Percentiles rank a stretch among this genome's conserved stretches.
phyloP scores from a whole-genome alignment of 2,329 filamentous ascomycete species.

The Aureobasidium melanogenum region DNA sequence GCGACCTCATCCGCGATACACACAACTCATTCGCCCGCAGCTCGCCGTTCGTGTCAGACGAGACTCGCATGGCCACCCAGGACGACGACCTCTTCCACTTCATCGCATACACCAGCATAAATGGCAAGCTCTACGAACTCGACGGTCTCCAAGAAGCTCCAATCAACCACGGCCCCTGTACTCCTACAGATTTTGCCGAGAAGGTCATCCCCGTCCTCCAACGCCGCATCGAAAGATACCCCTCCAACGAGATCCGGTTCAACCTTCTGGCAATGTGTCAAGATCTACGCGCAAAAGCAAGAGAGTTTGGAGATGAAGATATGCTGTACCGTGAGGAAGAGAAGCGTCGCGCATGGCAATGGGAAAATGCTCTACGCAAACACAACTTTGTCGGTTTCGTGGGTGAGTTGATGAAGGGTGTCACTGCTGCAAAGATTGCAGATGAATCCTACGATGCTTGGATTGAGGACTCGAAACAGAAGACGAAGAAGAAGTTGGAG shows the following conservation, averaged over 20 bases:
- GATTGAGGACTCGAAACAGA: conserved; percentile 58
- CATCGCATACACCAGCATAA: conserved; percentile 81
- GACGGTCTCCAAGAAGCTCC: conserved; percentile 90
- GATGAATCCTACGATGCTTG: conserved; percentile 60
- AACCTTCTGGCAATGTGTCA: conserved; percentile 89
- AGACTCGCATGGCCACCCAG: conserved; percentile 58
- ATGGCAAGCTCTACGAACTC: conserved; percentile 79
- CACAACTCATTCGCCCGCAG: conserved; percentile 87
- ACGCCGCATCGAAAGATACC: conserved; percentile 75
- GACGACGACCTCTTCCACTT: conserved; percentile 95
- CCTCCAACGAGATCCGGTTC: conserved; percentile 81
- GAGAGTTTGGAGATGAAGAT: conserved; percentile 75
- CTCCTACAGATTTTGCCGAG: conserved; percentile 60
- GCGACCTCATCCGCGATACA: conserved; percentile 48
- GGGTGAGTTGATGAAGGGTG: conserved; percentile 79
- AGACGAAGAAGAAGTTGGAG: conserved; percentile 43
- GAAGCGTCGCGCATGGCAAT: conserved; percentile 80
- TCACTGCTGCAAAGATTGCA: conserved; percentile 66
- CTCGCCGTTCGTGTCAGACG: conserved; percentile 90
- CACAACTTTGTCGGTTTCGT: conserved; percentile 98
- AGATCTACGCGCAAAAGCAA: conserved; percentile 68
- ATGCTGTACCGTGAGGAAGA: conserved; percentile 68
- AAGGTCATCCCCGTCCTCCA: conserved; percentile 83
- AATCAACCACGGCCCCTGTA: conserved; percentile 75
- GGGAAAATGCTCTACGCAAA: conserved; percentile 84